Base-by-base conservation (phyloP, 1,284 basidiomycete genomes). In the Volvariella volvacea region DNA sequence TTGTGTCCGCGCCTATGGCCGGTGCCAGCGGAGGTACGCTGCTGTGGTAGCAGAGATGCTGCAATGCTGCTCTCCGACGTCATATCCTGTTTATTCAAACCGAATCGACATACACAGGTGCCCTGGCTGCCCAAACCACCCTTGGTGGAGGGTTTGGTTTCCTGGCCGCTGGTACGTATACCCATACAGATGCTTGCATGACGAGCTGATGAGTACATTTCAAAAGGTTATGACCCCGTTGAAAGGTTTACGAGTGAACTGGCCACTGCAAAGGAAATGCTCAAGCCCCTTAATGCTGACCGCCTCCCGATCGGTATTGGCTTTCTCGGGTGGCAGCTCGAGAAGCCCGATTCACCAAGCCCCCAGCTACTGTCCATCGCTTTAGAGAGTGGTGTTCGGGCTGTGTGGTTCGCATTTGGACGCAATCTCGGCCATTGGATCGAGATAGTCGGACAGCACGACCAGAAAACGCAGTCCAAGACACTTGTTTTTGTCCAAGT, bases 321-420 rank as follows among this genome's bases (percentile, higher is more conserved):
- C 4, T 86, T 78, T 56, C 64, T 89, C 22, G 73, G 66, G 8
- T 89, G 84, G 85, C 69, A 70, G 47, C 69, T 89, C n/a, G 82
- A 80, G 45, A 59, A 68, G 40, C 55, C 64, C 7, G 56, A 64
- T 30, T 56, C 59, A 4, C 51, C 56, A 32, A 60, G 65, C 15
- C 49, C 63, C 25, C 62, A 71, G 15, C 50, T 74, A 15, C 58
- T 88, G n/a, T 60, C 67, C 8, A 56, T 67, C 15, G 74, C 75
- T 7, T 65, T 88, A 38, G 70, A 78, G 42, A 67, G 69, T 46
- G 64, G 68, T 17, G 76, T 84, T n/a, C 67, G 67, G 41, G 82
- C 83, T 6, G 62, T 89, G 41, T 89, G 87, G 86, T 66, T 89
- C 37, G 67, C 84, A 0, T 88, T 84, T 55, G 87, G 87, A 1